Conservation (phyloP, 164 flowering plant genomes). For the Macadamia integrifolia region DNA sequence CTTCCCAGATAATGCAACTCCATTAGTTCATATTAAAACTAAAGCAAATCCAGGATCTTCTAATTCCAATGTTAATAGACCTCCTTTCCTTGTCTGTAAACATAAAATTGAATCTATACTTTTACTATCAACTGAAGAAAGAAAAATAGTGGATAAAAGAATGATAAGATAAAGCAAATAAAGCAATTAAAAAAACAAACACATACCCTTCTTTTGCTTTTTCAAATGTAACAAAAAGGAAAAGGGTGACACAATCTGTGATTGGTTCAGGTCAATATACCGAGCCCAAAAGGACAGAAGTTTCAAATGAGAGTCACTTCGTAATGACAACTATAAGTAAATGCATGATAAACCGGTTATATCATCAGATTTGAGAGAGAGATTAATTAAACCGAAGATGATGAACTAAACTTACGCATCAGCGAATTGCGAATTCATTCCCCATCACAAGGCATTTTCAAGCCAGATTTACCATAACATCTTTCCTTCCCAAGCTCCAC, state of each 20-base stretch:
- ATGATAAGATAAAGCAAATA: not conserved
- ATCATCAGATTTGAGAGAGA: not conserved
- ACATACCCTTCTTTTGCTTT: not conserved
- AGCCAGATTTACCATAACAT: not conserved
- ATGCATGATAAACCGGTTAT: not conserved
- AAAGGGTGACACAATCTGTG: not conserved
- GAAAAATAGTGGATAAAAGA: not conserved
- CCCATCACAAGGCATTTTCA: not conserved
- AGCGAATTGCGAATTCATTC: not conserved
- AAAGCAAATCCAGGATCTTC: not conserved
- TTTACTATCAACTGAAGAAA: not conserved
- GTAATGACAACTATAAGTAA: not conserved
- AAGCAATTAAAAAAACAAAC: not conserved
- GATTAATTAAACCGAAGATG: not conserved
- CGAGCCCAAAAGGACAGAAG: not conserved
- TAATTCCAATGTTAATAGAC: not conserved
- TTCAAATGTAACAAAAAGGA: too few species aligned
- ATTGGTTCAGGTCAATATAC: too few species aligned
- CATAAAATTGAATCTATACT: too few species aligned
- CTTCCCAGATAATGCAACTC: not conserved
- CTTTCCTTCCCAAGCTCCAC: slow-evolving; percentile 23
- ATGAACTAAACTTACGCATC: not conserved
- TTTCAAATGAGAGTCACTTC: not conserved
- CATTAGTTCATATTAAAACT: too few species aligned
- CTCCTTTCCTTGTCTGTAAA: too few species aligned